Base-by-base conservation (phyloP, 2,329 filamentous ascomycete genomes). In the Diaporthe ilicicola region DNA sequence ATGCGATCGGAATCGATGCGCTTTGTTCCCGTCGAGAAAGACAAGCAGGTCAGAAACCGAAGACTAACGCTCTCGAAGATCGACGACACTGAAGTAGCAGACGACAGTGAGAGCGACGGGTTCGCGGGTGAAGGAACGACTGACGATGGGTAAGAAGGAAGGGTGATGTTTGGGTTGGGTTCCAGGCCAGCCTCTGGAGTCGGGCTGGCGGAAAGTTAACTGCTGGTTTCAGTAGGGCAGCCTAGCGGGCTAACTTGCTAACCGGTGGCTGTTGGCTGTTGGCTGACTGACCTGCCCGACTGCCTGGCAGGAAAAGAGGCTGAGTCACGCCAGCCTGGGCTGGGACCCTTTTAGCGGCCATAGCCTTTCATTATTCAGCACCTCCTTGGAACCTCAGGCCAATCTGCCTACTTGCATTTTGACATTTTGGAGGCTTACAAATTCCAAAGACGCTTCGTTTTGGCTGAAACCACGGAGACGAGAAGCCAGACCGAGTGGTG, bases 1-100 rank as follows among this genome's bases (percentile, higher is more conserved):
- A 72, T 29, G 69, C 71, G 64, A 72, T 42, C 55, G 19, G 42
- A 37, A 22, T 48, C 51, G 64, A 56, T 59, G 65, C 70, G 70
- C 68, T 68, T 53, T 59, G 68, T 55, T 44, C 69, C 62, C 55
- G 59, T 59, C 55, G 64, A 72, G 71, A 64, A 70, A 68, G 34
- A 62, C 68, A 72, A 65, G 69, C 64, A 61, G 68, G 68, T 54
- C 62, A 70, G 44, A 66, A 69, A 67, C 71, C 55, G 64, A 22
- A 29, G 70, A 56, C 71, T 27, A 71, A 56, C 55, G 64, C 66
- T 69, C 71, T 67, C 56, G 32, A 24, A 19, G 29, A 48, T 68
- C 32, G 54, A 51, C 22, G 39, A 50, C 51, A 42, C 65, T 65
- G 42, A 12, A 65, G 44, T 4, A 50, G 64, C 56, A 59, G 68